Conservation (phyloP, 208 protist genomes). For the Leishmania mexicana region DNA sequence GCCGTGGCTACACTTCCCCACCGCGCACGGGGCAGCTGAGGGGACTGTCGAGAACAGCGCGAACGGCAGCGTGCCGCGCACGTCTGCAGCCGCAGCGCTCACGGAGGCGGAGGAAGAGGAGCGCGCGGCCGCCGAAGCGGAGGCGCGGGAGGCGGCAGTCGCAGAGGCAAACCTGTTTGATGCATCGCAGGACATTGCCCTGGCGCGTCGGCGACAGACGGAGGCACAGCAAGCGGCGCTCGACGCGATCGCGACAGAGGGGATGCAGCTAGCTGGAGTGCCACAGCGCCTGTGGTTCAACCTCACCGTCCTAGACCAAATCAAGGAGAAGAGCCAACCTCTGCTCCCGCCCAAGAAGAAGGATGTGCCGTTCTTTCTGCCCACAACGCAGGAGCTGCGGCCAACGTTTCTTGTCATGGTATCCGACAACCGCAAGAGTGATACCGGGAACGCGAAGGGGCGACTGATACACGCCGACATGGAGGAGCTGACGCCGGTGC, state of each 20-base stretch:
- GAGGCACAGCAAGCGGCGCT: conserved; percentile 44
- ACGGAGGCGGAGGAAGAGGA: conserved; percentile 31
- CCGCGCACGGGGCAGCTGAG: conserved; percentile 62
- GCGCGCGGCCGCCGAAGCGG: conserved; percentile 22
- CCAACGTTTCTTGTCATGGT: conserved; percentile 82
- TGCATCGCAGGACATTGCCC: conserved; percentile 59
- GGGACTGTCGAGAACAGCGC: conserved; percentile 27
- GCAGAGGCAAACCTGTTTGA: conserved; percentile 72
- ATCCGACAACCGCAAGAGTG: conserved; percentile 32
- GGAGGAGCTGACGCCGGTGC: conserved; percentile 53
- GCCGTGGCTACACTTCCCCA: conserved; percentile 82
- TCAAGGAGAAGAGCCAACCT: conserved; percentile 91
- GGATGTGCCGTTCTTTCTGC: conserved; percentile 92
- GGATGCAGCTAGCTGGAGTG: conserved; percentile 69
- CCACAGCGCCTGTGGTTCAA: conserved; percentile 80
- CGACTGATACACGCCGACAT: conserved; percentile 42
- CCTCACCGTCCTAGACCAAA: conserved; percentile 85
- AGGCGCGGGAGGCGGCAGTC: conserved; percentile 29
- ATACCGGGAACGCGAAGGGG: neutral
- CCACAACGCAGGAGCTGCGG: conserved; percentile 77
- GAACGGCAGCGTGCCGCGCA: conserved; percentile 6
- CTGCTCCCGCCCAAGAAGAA: conserved; percentile 90
- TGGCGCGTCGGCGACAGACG: conserved; percentile 45
- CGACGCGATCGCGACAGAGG: conserved; percentile 59
- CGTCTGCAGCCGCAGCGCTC: conserved; percentile 3